Conservation (phyloP, 257 asterid genomes). For the Gynochthodes officinalis region DNA sequence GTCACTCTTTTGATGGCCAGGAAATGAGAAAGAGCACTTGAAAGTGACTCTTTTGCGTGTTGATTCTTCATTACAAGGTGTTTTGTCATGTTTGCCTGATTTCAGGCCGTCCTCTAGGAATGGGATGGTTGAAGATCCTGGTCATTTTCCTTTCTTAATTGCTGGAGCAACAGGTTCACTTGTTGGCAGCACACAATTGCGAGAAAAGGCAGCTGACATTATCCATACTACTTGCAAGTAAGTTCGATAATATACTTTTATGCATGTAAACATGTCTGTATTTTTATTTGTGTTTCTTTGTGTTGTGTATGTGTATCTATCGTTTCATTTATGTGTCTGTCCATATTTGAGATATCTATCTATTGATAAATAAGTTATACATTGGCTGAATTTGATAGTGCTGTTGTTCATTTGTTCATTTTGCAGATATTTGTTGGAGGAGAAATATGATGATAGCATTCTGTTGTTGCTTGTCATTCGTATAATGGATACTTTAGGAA, state of each 20-base stretch:
- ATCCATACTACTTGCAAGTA: conserved; percentile 90
- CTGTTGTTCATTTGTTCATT: conserved; percentile 17
- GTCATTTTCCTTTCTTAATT: conserved; percentile 54
- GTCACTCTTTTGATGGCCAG: conserved; percentile 46
- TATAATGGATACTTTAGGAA: conserved; percentile 87
- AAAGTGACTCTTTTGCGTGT: conserved; percentile 98
- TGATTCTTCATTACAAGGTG: conserved; percentile 96
- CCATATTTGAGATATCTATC: conserved; percentile 2
- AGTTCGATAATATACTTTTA: neutral
- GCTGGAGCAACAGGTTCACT: conserved; percentile 95
- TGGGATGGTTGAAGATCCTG: conserved; percentile 65
- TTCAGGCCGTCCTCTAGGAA: conserved; percentile 74
- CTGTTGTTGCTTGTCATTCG: conserved; percentile 82
- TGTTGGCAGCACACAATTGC: conserved; percentile 83
- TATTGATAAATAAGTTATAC: neutral
- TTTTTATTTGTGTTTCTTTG: neutral
- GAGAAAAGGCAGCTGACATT: conserved; percentile 80
- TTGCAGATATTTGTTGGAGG: conserved; percentile 83
- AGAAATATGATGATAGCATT: conserved; percentile 97
- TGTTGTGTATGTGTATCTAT: conserved; percentile 9
- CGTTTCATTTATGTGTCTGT: conserved; percentile 12
- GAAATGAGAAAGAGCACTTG: conserved; percentile 93
- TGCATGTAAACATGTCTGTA: neutral
- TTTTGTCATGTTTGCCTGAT: conserved; percentile 95
- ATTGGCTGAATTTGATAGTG: conserved; percentile 25